Conservation (phyloP, 2,329 filamentous ascomycete genomes). For the Myriosclerotinia scirpicola region DNA sequence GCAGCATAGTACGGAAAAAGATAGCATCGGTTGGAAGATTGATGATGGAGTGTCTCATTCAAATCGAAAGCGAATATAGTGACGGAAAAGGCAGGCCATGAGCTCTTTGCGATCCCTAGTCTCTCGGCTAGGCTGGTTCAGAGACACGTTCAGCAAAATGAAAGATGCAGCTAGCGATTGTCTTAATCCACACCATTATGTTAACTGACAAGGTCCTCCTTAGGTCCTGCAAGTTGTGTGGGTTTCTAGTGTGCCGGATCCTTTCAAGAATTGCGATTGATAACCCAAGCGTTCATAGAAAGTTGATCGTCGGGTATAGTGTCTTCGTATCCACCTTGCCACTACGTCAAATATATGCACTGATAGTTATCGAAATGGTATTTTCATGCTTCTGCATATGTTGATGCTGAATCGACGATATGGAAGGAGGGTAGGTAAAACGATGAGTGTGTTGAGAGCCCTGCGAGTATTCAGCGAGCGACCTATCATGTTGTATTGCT, state of each 20-base stretch:
- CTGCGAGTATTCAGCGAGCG: not conserved
- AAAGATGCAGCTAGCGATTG: not conserved
- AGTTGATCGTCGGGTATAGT: not conserved
- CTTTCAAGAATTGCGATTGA: not conserved
- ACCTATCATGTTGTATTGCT: conserved; percentile 1
- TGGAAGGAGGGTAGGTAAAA: not conserved
- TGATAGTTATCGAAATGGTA: not conserved
- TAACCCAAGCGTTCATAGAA: not conserved
- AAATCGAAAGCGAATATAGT: not conserved
- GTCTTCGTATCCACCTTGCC: not conserved
- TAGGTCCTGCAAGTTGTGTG: not conserved
- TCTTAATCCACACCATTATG: not conserved
- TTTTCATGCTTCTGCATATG: not conserved
- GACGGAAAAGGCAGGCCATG: not conserved
- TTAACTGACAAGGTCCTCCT: not conserved
- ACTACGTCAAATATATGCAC: not conserved
- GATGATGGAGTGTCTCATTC: not conserved
- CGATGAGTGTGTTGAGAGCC: not conserved
- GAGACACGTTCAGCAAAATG: not conserved
- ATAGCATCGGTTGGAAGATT: not conserved
- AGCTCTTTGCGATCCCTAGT: not conserved
- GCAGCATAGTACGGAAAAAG: not conserved
- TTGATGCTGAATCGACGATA: not conserved
- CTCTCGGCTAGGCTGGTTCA: not conserved
- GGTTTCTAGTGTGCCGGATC: not conserved